These are phyloP conservation scores for Parmales sp. DNA, from an alignment of 108 stramenopile genomes.

Conservation along the genomic window DNA sequence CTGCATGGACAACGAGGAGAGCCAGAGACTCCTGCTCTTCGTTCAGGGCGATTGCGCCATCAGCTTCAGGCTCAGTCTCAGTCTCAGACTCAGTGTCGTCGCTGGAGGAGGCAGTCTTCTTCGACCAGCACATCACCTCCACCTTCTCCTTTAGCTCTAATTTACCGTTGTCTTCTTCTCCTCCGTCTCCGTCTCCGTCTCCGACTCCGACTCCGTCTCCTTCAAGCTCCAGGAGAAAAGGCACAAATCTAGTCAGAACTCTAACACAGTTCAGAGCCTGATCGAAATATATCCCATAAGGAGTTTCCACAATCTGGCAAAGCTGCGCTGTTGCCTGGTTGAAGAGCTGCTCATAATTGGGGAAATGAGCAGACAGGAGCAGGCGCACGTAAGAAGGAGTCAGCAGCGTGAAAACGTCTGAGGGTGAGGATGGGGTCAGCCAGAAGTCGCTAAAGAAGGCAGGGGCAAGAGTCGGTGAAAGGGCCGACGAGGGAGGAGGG, in stretches of 20 bases:
- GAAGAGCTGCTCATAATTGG: slow-evolving; percentile 70
- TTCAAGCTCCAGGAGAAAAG: slow-evolving; percentile 72
- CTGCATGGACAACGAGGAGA: slow-evolving; percentile 74
- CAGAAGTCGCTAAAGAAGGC: slow-evolving; percentile 90
- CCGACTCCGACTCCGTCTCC: not conserved
- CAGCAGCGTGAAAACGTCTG: slow-evolving; percentile 82
- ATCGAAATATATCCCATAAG: slow-evolving; percentile 85
- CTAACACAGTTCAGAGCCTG: slow-evolving; percentile 84
- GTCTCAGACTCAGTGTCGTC: not conserved
- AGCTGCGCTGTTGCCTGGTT: slow-evolving; percentile 87
- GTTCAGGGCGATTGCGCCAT: slow-evolving; percentile 1
- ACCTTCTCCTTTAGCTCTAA: not conserved
- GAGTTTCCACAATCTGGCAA: slow-evolving; percentile 90
- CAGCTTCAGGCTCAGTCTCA: not conserved
- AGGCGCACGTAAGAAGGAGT: slow-evolving; percentile 51
- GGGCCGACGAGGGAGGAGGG: slow-evolving; percentile 49
- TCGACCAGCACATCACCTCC: not conserved
- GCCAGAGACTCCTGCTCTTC: slow-evolving; percentile 61
- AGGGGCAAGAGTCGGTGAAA: slow-evolving; percentile 66
- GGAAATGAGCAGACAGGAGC: slow-evolving; percentile 63
- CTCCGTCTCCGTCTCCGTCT: slow-evolving; percentile 22
- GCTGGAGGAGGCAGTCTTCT: not conserved
- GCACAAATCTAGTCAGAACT: slow-evolving; percentile 77
- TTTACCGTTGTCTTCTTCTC: not conserved
- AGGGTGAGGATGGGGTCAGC: slow-evolving; percentile 65